These are phyloP conservation scores for Talaromyces sp. DNA, from an alignment of 2,329 filamentous ascomycete species.

Conservation along the genomic window DNA sequence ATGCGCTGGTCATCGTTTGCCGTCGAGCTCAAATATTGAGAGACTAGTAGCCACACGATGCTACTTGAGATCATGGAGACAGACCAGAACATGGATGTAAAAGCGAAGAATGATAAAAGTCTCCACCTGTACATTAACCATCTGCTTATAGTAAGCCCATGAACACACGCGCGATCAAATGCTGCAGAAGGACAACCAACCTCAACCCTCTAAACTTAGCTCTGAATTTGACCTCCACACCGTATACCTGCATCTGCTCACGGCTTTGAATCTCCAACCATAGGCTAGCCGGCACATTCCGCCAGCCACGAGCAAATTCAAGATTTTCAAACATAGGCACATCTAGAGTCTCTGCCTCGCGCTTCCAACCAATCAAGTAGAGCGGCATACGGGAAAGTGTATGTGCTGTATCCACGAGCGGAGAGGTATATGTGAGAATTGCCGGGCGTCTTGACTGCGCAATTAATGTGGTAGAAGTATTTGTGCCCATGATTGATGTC, in stretches of 20 bases:
- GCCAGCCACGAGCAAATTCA: conserved; percentile 57
- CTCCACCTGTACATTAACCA: conserved; percentile 87
- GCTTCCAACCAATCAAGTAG: conserved; percentile 64
- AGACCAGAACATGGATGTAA: conserved; percentile 71
- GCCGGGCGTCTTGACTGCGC: conserved; percentile 69
- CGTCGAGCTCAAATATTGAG: conserved; percentile 36
- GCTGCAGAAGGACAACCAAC: conserved; percentile 31
- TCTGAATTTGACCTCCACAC: conserved; percentile 63
- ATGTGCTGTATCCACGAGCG: conserved; percentile 60
- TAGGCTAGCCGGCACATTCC: conserved; percentile 53
- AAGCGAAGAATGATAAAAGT: conserved; percentile 63
- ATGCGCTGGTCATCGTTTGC: conserved; percentile 25
- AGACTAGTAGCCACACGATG: conserved; percentile 61
- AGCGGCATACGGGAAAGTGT: conserved; percentile 64
- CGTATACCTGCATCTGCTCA: conserved; percentile 72
- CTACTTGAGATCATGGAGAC: conserved; percentile 67
- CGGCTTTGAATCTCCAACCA: conserved; percentile 68
- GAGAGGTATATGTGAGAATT: conserved; percentile 75
- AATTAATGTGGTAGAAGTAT: conserved; percentile 45
- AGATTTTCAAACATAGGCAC: conserved; percentile 72
- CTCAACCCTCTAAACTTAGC: conserved; percentile 72
- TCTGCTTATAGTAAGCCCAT: conserved; percentile 32
- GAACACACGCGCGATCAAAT: background rate
- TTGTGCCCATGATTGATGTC: conserved; percentile 28
- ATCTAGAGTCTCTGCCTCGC: conserved; percentile 61